Evolutionary conservation across 2,329 filamentous ascomycete species (phyloP).

Genomic region (Teratosphaeria zuluensis): DNA sequence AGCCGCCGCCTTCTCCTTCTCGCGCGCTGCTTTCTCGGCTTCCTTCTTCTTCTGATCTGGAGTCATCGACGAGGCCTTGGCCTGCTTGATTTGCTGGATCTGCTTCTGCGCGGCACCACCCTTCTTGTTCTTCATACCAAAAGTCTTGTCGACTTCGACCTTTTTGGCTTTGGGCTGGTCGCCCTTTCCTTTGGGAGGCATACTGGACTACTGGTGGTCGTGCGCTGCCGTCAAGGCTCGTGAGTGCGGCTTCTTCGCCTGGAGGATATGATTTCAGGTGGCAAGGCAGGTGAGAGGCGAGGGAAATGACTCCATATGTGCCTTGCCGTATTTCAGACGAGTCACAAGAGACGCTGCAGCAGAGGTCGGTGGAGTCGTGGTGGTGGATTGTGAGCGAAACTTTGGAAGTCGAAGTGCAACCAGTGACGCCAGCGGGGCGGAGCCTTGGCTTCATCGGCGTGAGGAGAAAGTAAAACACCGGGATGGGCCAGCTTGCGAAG

Average conservation of each 20-base stretch:
- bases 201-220: conserved; percentile 34
- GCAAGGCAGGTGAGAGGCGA: conserved; percentile 11
- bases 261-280: not conserved
- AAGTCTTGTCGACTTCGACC: conserved; percentile 76
- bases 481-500: not conserved
- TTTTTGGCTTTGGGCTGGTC: conserved; percentile 45
- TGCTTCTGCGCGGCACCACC: conserved; percentile 80
- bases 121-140: conserved; percentile 99
- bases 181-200: conserved; percentile 65
- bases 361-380: not conserved
- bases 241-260: conserved; percentile 3
- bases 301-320: conserved; percentile 26
- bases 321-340: not conserved
- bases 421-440: not conserved
- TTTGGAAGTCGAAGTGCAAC: not conserved
- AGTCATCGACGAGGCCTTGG: conserved; percentile 64
- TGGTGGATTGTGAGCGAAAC: not conserved
- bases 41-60: conserved; percentile 78
- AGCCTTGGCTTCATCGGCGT: not conserved
- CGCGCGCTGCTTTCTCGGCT: conserved; percentile 54
- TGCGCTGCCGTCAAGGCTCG: not conserved
- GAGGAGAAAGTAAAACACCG: not conserved
- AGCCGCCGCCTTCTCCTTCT: conserved; percentile 83
- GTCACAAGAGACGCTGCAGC: not conserved
- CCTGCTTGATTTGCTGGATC: conserved; percentile 72